These are phyloP conservation scores for Diplodia intermedia DNA, from an alignment of 2,329 filamentous ascomycete species.

Conservation along the genomic window DNA sequence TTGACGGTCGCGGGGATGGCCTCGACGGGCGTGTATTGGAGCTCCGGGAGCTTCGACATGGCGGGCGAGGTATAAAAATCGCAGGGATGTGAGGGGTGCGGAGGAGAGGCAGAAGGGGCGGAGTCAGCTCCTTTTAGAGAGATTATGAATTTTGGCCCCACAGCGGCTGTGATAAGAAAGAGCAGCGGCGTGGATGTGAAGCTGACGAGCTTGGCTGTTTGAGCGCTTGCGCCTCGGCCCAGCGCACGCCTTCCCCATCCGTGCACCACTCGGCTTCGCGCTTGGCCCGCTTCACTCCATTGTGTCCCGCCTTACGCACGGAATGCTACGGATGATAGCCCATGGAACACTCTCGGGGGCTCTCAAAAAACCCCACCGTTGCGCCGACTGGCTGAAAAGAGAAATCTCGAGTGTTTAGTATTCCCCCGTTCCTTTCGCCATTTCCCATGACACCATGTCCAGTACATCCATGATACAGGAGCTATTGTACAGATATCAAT, in stretches of 20 bases:
- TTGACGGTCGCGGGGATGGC: slow-evolving; percentile 49
- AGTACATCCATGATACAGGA: slow-evolving; percentile 2
- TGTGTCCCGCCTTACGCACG: background rate
- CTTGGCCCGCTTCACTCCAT: background rate
- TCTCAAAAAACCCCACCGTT: background rate
- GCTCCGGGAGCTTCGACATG: slow-evolving; percentile 40
- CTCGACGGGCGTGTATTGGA: slow-evolving; percentile 48
- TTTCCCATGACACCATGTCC: background rate
- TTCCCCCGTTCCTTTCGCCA: background rate
- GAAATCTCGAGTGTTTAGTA: background rate
- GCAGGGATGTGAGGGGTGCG: background rate
- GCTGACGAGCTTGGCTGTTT: slow-evolving; percentile 8
- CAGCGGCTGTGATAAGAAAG: background rate
- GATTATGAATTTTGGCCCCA: background rate
- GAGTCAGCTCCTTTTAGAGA: background rate
- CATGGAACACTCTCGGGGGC: background rate
- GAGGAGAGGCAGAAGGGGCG: background rate
- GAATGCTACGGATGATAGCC: background rate
- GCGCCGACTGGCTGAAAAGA: background rate
- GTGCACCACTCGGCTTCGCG: background rate
- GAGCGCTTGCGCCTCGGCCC: slow-evolving; percentile 17
- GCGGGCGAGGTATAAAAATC: slow-evolving; percentile 35
- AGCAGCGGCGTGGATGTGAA: slow-evolving; percentile 4
- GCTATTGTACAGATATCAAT: background rate
- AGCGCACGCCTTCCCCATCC: slow-evolving; percentile 17